Evolutionary conservation across 352 stramenopile genomes (phyloP).

Genomic region (Globisporangium nagaii): DNA sequence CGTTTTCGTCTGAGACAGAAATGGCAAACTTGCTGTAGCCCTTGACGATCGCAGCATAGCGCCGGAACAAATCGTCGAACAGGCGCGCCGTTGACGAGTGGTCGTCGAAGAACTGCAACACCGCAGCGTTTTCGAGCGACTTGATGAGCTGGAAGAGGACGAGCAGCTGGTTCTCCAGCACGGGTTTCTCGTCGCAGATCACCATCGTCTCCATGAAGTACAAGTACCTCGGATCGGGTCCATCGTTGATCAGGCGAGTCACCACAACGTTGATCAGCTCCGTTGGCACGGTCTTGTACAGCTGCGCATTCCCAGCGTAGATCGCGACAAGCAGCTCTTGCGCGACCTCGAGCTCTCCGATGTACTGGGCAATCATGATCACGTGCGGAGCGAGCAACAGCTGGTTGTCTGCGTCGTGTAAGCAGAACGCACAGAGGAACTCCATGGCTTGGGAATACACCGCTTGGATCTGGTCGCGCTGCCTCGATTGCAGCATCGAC

Average conservation of each 20-base stretch:
- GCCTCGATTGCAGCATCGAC: slow-evolving; percentile 33
- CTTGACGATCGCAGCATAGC: slow-evolving; percentile 12
- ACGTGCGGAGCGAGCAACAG: slow-evolving; percentile 37
- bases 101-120: slow-evolving; percentile 58
- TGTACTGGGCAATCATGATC: slow-evolving; percentile 45
- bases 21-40: slow-evolving; percentile 1
- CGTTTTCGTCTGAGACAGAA: neutral
- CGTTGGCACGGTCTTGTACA: slow-evolving; percentile 53
- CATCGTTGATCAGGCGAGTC: slow-evolving; percentile 27
- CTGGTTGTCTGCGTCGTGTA: slow-evolving; percentile 41
- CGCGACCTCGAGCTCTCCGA: slow-evolving; percentile 45
- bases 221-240: slow-evolving; percentile 43
- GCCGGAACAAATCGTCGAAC: slow-evolving; percentile 28
- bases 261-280: slow-evolving; percentile 60
- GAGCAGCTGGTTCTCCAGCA: slow-evolving; percentile 61
- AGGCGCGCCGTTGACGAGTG: slow-evolving; percentile 15
- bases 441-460: slow-evolving; percentile 55
- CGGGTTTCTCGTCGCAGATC: slow-evolving; percentile 46
- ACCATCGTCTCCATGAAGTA: slow-evolving; percentile 58
- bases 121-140: slow-evolving; percentile 36
- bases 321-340: slow-evolving; percentile 57
- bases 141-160: slow-evolving; percentile 70
- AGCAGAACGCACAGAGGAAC: slow-evolving; percentile 54
- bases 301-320: slow-evolving; percentile 31
- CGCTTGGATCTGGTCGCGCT: slow-evolving; percentile 43